Evolutionary conservation across 2,329 filamentous ascomycete genomes (phyloP), one percentile per base, ranked within the genome.

Genomic region (Sclerotinia subarctica): DNA sequence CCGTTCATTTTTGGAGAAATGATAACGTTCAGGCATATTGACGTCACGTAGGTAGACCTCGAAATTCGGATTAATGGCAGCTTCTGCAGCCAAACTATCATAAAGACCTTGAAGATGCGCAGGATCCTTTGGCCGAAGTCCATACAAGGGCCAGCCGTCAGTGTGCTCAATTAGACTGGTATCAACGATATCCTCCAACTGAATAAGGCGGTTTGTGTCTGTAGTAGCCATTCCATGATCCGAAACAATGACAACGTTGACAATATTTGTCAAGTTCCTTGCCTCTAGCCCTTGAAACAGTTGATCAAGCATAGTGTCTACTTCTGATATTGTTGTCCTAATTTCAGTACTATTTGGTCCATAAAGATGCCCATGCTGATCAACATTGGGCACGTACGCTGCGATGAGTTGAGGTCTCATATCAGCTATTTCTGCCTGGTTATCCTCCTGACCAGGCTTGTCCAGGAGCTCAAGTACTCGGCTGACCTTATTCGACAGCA

Each of bases 151-250:
- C 95, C 95, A 99, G 66, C 95, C 95, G 73, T 99, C 95, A 35
- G 88, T 90, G 77, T 95, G 93, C 69, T 90, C 90, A 56, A 98
- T 88, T 73, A 93, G 85, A 60, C 81, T 81, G 7, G 90, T 84
- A 77, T 97, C 92, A 58, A 98, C 83, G 5, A 98, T 80, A 75
- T 97, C 93, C 71, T 99, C 95, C 2, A 98, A 83, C 79, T 98
- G 95, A 35, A 98, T 85, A 57, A 98, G 82, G 15, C 95, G 86
- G 24, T 88, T 84, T 0, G 86, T 87, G 69, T 94, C 91, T 0
- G 95, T 98, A 0, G 93, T 96, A 1, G 95, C 95, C 95, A 99
- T 99, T 63, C 95, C 95, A 77, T 99, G 95, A 77, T 99, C 95
- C 0, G 93, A 97, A 2, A 99, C 94, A n/a, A 99, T 85, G 46